phyloP scores from a whole-genome alignment of 805 yeast genomes.

The Candida maesae region DNA sequence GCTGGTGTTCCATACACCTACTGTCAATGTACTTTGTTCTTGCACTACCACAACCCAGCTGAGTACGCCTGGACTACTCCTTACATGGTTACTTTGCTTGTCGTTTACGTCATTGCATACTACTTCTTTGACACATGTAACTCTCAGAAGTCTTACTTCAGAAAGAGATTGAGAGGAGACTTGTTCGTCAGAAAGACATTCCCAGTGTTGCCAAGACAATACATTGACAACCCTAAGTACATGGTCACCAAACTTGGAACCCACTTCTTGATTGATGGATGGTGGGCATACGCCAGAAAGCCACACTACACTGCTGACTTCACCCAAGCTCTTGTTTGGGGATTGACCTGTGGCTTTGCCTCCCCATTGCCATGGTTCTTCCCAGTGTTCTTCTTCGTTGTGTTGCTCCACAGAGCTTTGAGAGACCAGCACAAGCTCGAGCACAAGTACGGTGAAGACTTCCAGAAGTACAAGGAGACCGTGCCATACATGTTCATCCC shows the following conservation, averaged over 20 bases:
- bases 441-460: constrained; percentile 88
- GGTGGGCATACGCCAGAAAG: constrained; percentile 92
- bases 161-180: constrained; percentile 82
- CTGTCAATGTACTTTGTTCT: constrained; percentile 85
- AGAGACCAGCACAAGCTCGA: constrained; percentile 86
- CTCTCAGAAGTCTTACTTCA: constrained; percentile 91
- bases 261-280: constrained; percentile 82
- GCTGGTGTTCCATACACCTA: constrained; percentile 99
- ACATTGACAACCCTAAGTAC: constrained; percentile 78
- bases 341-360: constrained; percentile 78
- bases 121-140: constrained; percentile 93
- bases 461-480: constrained; percentile 79
- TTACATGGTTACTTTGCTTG: constrained; percentile 56
- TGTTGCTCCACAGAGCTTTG: constrained; percentile 80
- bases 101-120: constrained; percentile 63
- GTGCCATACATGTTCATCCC: constrained; percentile 95
- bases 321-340: constrained; percentile 88
- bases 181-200: constrained; percentile 73
- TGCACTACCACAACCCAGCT: constrained; percentile 77
- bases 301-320: constrained; percentile 94
- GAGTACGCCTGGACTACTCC: constrained; percentile 72
- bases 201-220: constrained; percentile 88
- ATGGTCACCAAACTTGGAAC: constrained; percentile 85
- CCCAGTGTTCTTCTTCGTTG: constrained; percentile 86
- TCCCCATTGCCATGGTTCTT: constrained; percentile 96